Evolutionary conservation across 2,329 filamentous ascomycete genomes (phyloP), one percentile per base, ranked within the genome.

Genomic region (Meredithiella fracta): DNA sequence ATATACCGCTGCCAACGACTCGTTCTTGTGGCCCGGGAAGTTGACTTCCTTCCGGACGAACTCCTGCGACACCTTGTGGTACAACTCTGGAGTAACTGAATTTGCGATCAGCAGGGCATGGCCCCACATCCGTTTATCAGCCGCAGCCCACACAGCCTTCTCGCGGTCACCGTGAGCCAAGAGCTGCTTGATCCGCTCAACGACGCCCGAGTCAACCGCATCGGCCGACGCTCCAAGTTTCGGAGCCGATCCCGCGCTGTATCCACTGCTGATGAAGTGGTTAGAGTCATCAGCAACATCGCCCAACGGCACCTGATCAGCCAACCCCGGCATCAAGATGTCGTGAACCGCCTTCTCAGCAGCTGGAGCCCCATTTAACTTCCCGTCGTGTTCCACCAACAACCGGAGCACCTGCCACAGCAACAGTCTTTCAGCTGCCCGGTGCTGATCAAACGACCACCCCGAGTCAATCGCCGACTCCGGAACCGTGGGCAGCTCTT

Each of bases 31-130:
- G 1, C 86, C 82, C 2, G 83, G 73, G 54, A 83, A 83, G 66
- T 92, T 94, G 56, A 98, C 87, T 67, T 98, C 92, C 64, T 94
- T 90, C 62, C 89, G 84, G 17, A 98, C 85, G 64, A 98, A 98
- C 64, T 98, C 92, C 64, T 94, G 89, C 0, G 89, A 81, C 25
- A 98, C 90, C 65, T 94, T 86, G 66, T 89, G 94, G 78, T 94
- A 97, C 1, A 94, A 73, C 22, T 87, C 85, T 51, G 86, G 73
- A 1, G 87, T 92, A 69, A 94, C 67, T 0, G 80, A 82, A 59
- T 80, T 78, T 1, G 92, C 85, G 37, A 98, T 83, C 20, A 98
- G 74, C 77, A 98, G 85, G 2, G 92, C 94, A 67, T 98, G 94
- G 1, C 88, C 92, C 94, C 94, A 98, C 2, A 98, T 73, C 51